These are phyloP conservation scores for Arachis monticola DNA, from an alignment of 331 rosid species.

Conservation along the genomic window DNA sequence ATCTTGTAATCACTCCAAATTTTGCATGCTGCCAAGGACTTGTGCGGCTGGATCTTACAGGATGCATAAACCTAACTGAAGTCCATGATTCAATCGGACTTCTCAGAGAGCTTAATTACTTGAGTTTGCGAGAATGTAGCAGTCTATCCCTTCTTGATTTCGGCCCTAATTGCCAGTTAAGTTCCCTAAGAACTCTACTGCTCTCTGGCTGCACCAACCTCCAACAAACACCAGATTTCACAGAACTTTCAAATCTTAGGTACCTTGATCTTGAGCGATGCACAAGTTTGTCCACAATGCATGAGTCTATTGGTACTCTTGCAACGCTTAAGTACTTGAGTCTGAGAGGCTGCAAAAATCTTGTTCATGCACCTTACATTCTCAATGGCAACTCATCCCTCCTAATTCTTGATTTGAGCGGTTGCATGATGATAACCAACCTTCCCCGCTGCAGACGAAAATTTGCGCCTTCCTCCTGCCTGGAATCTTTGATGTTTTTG, in stretches of 20 bases:
- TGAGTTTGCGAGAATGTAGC: slow-evolving; percentile 2
- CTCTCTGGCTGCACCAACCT: background rate
- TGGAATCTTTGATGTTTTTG: background rate
- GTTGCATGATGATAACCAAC: background rate
- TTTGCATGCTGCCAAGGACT: background rate
- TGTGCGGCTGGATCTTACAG: slow-evolving; percentile 22
- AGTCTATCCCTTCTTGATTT: background rate
- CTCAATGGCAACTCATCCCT: too few relatives aligned
- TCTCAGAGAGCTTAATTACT: background rate
- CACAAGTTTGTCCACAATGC: background rate
- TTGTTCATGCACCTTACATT: too few relatives aligned
- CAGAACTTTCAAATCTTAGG: background rate
- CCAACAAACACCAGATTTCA: background rate
- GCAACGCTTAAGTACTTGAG: slow-evolving; percentile 11
- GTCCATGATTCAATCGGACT: background rate
- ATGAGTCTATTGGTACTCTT: background rate
- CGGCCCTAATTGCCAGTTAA: background rate
- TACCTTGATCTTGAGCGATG: slow-evolving; percentile 4
- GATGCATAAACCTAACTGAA: background rate
- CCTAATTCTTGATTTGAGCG: too few relatives aligned
- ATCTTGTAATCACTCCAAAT: slow-evolving; percentile 8
- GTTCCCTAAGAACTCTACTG: background rate
- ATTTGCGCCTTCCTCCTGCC: background rate
- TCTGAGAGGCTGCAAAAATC: slow-evolving; percentile 16
- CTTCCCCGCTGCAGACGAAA: slow-evolving; percentile 1